Conservation (phyloP, 352 stramenopile species). For the Pythium dissimile region DNA sequence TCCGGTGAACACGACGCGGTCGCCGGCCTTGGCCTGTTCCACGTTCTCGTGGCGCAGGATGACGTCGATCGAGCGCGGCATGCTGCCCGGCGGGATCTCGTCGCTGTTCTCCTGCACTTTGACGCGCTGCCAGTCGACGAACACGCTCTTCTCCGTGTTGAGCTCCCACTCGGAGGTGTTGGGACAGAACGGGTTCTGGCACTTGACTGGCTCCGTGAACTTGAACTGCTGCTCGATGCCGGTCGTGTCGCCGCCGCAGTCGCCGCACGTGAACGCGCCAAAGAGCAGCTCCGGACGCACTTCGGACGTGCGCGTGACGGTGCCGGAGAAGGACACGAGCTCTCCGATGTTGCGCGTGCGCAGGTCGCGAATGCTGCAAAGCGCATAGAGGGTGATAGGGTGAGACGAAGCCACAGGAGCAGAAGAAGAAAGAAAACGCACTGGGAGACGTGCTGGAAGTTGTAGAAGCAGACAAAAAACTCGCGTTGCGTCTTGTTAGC, state of each 20-base stretch:
- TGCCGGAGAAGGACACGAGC: constrained; percentile 92
- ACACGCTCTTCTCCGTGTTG: constrained; percentile 90
- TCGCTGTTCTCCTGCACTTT: constrained; percentile 99
- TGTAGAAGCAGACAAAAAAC: constrained; percentile 90
- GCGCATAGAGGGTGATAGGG: not conserved
- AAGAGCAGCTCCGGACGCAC: constrained; percentile 97
- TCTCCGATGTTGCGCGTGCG: constrained; percentile 92
- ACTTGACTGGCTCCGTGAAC: constrained; percentile 96
- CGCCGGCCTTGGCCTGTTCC: constrained; percentile 94
- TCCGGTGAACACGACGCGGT: constrained; percentile 94
- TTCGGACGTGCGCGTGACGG: constrained; percentile 97
- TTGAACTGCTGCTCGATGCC: constrained; percentile 97
- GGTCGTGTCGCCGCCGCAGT: constrained; percentile 91
- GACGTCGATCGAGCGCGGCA: constrained; percentile 97
- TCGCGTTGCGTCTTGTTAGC: constrained; percentile 75
- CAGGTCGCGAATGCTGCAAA: constrained; percentile 87
- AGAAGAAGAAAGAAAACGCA: constrained; percentile 29
- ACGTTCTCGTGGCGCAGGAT: constrained; percentile 98
- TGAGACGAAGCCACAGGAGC: constrained; percentile 15
- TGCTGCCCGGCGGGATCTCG: constrained; percentile 97
- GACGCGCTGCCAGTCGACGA: constrained; percentile 99
- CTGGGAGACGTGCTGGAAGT: constrained; percentile 85
- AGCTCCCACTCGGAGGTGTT: constrained; percentile 88
- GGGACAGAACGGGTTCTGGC: constrained; percentile 94
- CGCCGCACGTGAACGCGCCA: constrained; percentile 93